Evolutionary conservation across 305 asterid genomes (phyloP).

Genomic region (Fraxinus nigra): DNA sequence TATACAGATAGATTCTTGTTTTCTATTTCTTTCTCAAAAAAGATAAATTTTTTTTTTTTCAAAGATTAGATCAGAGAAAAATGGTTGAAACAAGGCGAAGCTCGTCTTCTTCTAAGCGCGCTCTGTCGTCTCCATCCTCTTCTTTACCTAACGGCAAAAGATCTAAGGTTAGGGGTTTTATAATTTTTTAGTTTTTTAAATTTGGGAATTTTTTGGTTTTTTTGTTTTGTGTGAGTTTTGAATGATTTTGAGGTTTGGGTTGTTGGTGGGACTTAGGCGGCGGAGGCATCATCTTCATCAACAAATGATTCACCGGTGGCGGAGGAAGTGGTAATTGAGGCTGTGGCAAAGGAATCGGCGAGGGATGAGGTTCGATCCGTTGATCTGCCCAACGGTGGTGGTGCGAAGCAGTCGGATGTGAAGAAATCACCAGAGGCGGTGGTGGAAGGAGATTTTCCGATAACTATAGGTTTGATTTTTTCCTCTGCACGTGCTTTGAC

Average conservation of each 20-base stretch:
- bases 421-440: slow-evolving; percentile 36
- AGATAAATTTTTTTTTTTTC: not conserved
- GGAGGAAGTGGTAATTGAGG: slow-evolving; percentile 17
- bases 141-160: slow-evolving; percentile 34
- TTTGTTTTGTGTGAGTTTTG: slow-evolving; percentile 4
- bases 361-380: slow-evolving; percentile 49
- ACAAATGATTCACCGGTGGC: slow-evolving; percentile 23
- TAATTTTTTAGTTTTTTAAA: not conserved
- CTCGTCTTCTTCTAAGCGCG: slow-evolving; percentile 37
- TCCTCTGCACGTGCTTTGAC: slow-evolving; percentile 22
- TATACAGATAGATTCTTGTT: not conserved
- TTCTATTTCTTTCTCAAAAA: not conserved
- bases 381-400: slow-evolving; percentile 49
- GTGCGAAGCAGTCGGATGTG: slow-evolving; percentile 35
- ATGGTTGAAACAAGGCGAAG: slow-evolving; percentile 44
- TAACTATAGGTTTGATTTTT: slow-evolving; percentile 6
- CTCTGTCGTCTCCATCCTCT: slow-evolving; percentile 31
- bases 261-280: slow-evolving; percentile 22
- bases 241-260: not conserved
- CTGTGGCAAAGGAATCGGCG: slow-evolving; percentile 38
- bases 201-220: not conserved
- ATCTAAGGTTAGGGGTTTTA: slow-evolving; percentile 26
- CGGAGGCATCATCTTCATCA: slow-evolving; percentile 31
- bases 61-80: slow-evolving; percentile 14
- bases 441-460: slow-evolving; percentile 34